Base-by-base conservation (phyloP, 2,329 filamentous ascomycete species). In the Aureobasidium lini region DNA sequence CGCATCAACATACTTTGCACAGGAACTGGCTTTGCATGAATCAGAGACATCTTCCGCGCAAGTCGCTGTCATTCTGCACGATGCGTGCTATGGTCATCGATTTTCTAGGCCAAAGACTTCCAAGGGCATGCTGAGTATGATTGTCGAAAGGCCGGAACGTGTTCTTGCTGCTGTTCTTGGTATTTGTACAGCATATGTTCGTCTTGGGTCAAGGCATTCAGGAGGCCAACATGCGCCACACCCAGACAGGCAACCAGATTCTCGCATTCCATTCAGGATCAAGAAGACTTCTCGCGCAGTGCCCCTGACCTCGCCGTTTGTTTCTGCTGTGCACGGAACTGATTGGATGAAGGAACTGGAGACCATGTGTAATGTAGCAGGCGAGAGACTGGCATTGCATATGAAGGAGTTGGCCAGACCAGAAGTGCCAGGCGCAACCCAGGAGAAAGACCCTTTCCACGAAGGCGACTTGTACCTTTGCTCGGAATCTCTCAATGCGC, bases 261-360 rank as follows among this genome's bases (percentile, higher is more conserved):
- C 80, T 82, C 44, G 79, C 76, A 54, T 82, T 18, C 91, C 91
- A 0, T 97, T 97, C 71, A 84, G 84, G 62, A 95, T 99, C 65
- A 83, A 84, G 62, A 95, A 92, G 73, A 94, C 92, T 0, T 80
- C 81, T 7, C 82, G 94, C 9, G 81, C 78, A 6, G 73, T 96
- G 57, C 76, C 88, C 6, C 78, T 99, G 34, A 82, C 81, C 16
- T 90, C 90, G 2, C 81, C 84, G 2, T 86, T 86, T 0, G 92
- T 97, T 6, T 93, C 90, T 6, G 90, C 93, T 70, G 91, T 99
- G 0, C 94, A 99, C 74, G 93, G 93, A 0, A 81, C 78, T 2
- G 88, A 88, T 64, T 96, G 93, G 93, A 96, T 97, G 92, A 84
- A 89, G 56, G 93, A 97, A 70, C 76, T 99, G 50, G 88, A 86